Base-by-base conservation (phyloP, 768 basidiomycete genomes). In the Leccinum broughii region DNA sequence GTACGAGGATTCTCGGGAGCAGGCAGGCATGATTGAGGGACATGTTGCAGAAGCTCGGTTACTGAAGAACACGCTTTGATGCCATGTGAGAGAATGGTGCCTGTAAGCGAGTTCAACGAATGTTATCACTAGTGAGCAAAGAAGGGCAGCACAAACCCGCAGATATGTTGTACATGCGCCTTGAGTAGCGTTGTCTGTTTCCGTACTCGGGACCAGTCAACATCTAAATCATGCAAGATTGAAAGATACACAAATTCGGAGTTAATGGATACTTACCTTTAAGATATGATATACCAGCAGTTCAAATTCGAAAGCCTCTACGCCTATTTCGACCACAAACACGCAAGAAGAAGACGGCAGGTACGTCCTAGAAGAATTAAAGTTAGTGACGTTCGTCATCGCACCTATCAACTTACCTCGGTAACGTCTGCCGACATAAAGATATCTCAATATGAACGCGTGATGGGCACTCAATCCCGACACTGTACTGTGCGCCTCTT, bases 291-390 rank as follows among this genome's bases (percentile, higher is more conserved):
- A 89, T 77, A 92, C 83, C 39, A 95, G 72, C 4, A 92, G 70
- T 66, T 93, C 90, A 6, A 93, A 81, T 68, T 94, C 91, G 28
- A 92, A 78, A 0, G 85, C 83, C 69, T 93, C 91, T 3, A 90
- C 89, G 61, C 92, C 88, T 54, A 95, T 82, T 62, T 82, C 30
- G 8, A 30, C 8, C 85, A 37, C 86, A 84, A 13, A 90, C 76
- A 50, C 80, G 81, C 55, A 92, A 72, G 44, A 90, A 77, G 67
- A 92, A 92, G 26, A 84, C 76, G 6, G 83, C 74, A 41, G 70
- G 68, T 22, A 69, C 79, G 30, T 80, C 79, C 70, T 85, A 64
- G 26, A 39, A 48, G 2, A 48, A 15, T 30, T 30, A 3, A 14
- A 1, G 48, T 67, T 34, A 64, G 56, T 28, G 10, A 58, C 52